Evolutionary conservation across 805 yeast genomes (phyloP), one percentile per base, ranked within the genome.

Genomic region (Sungouiozyma intestinalis): DNA sequence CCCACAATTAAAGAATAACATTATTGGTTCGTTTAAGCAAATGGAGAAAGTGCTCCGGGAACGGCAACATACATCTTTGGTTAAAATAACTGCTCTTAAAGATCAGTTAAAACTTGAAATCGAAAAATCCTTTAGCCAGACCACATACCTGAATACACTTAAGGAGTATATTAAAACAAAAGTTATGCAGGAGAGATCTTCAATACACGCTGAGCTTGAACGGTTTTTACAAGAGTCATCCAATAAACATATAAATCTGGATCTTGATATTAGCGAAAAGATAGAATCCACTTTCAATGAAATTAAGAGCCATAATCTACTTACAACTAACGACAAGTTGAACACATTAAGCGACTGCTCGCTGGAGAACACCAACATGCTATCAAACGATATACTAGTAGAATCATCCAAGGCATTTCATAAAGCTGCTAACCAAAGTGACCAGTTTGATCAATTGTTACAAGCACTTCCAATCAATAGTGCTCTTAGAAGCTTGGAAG

Each of bases 81-180:
- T 7, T 6, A 11, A 24, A 24, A 24, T 24, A 24, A 11, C 6
- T 24, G 11, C 40, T 19, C 36, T 52, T 34, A 44, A 49, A 36
- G 31, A 44, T 3, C 41, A 48, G 16, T 31, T 52, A 14, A 19
- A 21, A 17, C 24, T 27, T 4, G 49, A 51, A 35, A 45, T 45
- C 24, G 38, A 38, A 3, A 40, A 33, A 3, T 27, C 43, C 4
- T 39, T 43, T 16, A 36, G 42, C 4, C 40, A 45, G 0, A 38
- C 47, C 24, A 38, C 38, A n/a, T 40, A 46, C 21, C 14, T 50
- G n/a, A 29, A 39, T 16, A 15, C 29, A 2, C 31, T 53, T 15
- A 38, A 46, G 31, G 8, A 34, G 2, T 53, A 45, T 38, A 48
- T 49, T 15, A 15, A 47, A 16, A 44, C 44, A 1, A 34, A 49